These are phyloP conservation scores for Xylaria sp. DNA, from an alignment of 2,329 filamentous ascomycete species.

Conservation along the genomic window DNA sequence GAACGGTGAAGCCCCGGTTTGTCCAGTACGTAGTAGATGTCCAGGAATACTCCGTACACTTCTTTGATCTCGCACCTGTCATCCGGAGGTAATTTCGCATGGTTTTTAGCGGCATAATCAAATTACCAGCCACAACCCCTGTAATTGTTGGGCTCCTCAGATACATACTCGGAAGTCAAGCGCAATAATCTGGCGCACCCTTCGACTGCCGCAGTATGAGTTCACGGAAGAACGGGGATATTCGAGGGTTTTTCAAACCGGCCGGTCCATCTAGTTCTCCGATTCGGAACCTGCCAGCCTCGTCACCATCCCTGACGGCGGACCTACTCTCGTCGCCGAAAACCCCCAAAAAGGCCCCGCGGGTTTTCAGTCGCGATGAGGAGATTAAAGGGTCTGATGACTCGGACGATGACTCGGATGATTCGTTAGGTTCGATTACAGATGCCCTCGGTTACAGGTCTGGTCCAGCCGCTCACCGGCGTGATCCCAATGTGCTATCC, in stretches of 20 bases:
- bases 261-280: conserved; percentile 32
- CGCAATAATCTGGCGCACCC: neutral
- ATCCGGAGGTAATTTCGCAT: neutral
- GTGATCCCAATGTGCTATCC: conserved; percentile 39
- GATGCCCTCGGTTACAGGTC: conserved; percentile 55
- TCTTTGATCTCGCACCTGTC: neutral
- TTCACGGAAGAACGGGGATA: conserved; percentile 44
- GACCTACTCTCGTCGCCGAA: conserved; percentile 45
- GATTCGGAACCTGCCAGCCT: conserved; percentile 32
- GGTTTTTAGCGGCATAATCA: conserved; percentile 11
- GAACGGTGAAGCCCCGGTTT: neutral
- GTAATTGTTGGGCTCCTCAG: neutral
- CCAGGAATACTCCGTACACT: conserved; percentile 1
- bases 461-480: conserved; percentile 38
- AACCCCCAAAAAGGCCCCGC: conserved; percentile 45
- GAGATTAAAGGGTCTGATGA: conserved; percentile 78
- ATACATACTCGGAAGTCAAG: neutral
- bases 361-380: conserved; percentile 58
- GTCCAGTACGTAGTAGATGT: neutral
- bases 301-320: conserved; percentile 18
- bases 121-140: neutral
- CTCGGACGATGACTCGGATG: conserved; percentile 72
- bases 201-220: conserved; percentile 20
- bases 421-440: conserved; percentile 64
- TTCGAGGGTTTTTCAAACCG: conserved; percentile 48